Evolutionary conservation across 257 asterid species (phyloP).

Genomic region (Nicotiana obtusifolia): DNA sequence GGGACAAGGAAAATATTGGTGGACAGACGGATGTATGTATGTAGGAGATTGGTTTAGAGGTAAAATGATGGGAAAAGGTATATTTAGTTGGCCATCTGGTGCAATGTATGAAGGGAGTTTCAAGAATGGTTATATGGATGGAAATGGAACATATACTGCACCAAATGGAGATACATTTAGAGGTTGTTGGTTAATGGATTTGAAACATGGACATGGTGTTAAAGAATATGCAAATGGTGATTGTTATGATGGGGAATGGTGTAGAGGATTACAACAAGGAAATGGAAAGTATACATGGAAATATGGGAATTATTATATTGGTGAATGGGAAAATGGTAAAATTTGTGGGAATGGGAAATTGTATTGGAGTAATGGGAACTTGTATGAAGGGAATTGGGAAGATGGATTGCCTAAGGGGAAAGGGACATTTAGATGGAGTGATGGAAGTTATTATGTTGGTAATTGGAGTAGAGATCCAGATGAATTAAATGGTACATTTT

Average conservation of each 20-base stretch:
- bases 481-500: constrained; percentile 66
- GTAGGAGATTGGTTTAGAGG: constrained; percentile 87
- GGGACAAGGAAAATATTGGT: constrained; percentile 80
- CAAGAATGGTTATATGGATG: constrained; percentile 95
- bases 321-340: constrained; percentile 72
- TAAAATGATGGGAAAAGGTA: constrained; percentile 69
- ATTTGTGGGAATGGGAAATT: constrained; percentile 61
- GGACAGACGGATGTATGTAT: constrained; percentile 93
- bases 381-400: constrained; percentile 74
- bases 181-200: constrained; percentile 86
- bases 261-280: constrained; percentile 67
- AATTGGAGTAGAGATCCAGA: constrained; percentile 68
- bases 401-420: constrained; percentile 71
- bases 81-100: constrained; percentile 84
- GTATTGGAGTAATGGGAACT: constrained; percentile 53
- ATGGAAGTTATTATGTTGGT: constrained; percentile 74
- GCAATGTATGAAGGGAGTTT: constrained; percentile 76
- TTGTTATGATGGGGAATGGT: constrained; percentile 78
- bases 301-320: constrained; percentile 52
- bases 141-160: constrained; percentile 69
- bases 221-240: constrained; percentile 72
- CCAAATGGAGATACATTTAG: constrained; percentile 52
- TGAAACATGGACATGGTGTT: constrained; percentile 62
- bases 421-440: constrained; percentile 56
- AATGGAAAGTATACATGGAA: constrained; percentile 75